Evolutionary conservation across 805 yeast species (phyloP).

Genomic region (Teunomyces gatunensis): DNA sequence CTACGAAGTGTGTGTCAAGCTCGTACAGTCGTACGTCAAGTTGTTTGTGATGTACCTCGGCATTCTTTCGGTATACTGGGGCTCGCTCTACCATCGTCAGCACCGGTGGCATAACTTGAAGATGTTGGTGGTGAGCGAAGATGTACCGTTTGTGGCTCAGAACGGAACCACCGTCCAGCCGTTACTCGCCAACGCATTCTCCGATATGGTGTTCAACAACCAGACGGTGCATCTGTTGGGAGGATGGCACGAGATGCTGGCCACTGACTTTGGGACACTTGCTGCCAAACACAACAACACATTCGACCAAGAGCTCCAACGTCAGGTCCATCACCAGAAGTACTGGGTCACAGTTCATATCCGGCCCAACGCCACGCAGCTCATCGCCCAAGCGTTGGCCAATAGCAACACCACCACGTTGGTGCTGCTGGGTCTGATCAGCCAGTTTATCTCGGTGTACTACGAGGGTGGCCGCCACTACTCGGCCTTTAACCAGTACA

Average conservation of each 20-base stretch:
- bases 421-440: conserved; percentile 12
- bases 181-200: conserved; percentile 17
- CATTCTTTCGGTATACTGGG: conserved; percentile 42
- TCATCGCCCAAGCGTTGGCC: conserved; percentile 11
- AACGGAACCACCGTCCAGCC: conserved; percentile 19
- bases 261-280: conserved; percentile 9
- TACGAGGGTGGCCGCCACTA: conserved; percentile 31
- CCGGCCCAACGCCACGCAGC: conserved; percentile 24
- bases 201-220: conserved; percentile 14
- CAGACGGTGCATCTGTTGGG: conserved; percentile 13
- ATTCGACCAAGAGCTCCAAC: conserved; percentile 15
- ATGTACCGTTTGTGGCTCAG: conserved; percentile 13
- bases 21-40: conserved; percentile 16
- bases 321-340: conserved; percentile 24
- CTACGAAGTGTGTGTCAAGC: conserved; percentile 6
- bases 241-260: conserved; percentile 16
- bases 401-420: conserved; percentile 6
- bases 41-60: conserved; percentile 25
- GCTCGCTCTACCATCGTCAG: conserved; percentile 31
- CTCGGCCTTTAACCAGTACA: conserved; percentile 32
- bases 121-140: conserved; percentile 38
- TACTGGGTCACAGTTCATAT: conserved; percentile 32
- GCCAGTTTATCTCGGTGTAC: conserved; percentile 15
- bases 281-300: conserved; percentile 20
- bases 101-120: conserved; percentile 29